These are phyloP conservation scores for Plectosphaerella cucumerina DNA, from an alignment of 2,329 filamentous ascomycete species.

Conservation along the genomic window DNA sequence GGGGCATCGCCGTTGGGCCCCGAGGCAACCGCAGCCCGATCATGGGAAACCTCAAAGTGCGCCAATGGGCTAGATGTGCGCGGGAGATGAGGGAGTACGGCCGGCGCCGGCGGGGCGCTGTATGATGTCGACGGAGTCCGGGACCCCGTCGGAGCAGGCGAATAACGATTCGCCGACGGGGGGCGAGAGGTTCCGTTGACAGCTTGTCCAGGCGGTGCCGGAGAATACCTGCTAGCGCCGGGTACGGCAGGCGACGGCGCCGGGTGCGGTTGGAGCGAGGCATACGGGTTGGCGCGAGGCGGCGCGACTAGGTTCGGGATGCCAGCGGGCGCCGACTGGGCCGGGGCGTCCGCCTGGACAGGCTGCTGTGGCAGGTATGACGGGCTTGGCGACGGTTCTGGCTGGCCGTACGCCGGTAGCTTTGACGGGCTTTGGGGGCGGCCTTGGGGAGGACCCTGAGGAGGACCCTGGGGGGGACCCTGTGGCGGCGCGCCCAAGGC, in stretches of 20 bases:
- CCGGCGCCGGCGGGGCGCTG: conserved; percentile 33
- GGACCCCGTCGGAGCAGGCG: conserved; percentile 36
- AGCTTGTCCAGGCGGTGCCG: conserved; percentile 40
- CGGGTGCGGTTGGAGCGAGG: conserved; percentile 33
- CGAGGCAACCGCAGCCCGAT: conserved; percentile 25
- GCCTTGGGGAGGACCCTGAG: conserved; percentile 24
- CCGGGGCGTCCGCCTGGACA: conserved; percentile 1
- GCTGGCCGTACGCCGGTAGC: conserved; percentile 9
- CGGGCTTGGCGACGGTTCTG: conserved; percentile 13
- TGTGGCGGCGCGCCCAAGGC: conserved; percentile 27
- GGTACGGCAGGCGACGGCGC: conserved; percentile 26
- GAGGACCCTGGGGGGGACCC: conserved; percentile 15
- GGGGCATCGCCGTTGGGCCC: conserved; percentile 34
- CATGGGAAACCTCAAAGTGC: conserved; percentile 53
- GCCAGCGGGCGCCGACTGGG: conserved; percentile 1
- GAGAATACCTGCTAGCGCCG: conserved; percentile 56
- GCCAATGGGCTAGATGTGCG: conserved; percentile 63
- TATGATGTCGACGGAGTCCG: conserved; percentile 39
- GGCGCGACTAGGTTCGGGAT: conserved; percentile 47
- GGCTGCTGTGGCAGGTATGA: conserved; percentile 7
- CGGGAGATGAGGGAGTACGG: conserved; percentile 54
- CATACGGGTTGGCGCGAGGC: conserved; percentile 49
- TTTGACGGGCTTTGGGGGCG: conserved; percentile 21
- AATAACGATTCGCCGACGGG: conserved; percentile 47
- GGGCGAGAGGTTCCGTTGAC: conserved; percentile 34